Base-by-base conservation (phyloP, 306 rosid species). In the Oxytropis ochrocephala region DNA sequence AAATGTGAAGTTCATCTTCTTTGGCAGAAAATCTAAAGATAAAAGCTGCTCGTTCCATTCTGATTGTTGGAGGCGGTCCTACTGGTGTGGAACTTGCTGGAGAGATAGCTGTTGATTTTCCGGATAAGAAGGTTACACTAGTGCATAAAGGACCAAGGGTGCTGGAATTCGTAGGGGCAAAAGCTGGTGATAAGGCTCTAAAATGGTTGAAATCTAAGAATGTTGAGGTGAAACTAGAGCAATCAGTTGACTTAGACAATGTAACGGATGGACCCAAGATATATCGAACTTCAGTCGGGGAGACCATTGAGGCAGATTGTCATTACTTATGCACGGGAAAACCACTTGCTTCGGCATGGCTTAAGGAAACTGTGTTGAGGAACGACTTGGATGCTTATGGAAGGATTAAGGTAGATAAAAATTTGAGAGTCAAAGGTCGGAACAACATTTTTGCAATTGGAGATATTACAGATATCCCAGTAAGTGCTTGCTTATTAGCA, bases 11-110 rank as follows among this genome's bases (percentile, higher is more conserved):
- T 52, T 67, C 48, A 44, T 80, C 63, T 78, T 44, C 47, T 53
- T 16, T 77, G 67, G 62, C 89, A 89, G 98, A 89, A 54, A 57
- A 80, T 66, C 77, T 63, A 52, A 86, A 82, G 85, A 92, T 92
- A 57, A 79, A 71, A 51, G 79, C 89, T 7, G 84, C 98, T 48
- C 56, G 17, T 6, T 87, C 96, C 56, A 80, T 92, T 77, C 78
- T 92, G 81, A 83, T 92, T 52, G 82, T 92, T 62, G 98, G 92
- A 69, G 98, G 98, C 8, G 98, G 98, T 54, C 98, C 95, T 17
- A 84, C 86, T 8, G 98, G 98, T 46, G 95, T 92, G 16, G 98
- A 89, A 67, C 95, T 89, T 50, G 89, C 96, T 2, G 96, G 84
- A 67, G 98, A 89, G 81, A 89, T 92, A 29, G 89, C 86, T 11